Percentiles rank a stretch among this genome's conserved stretches.
phyloP scores from a whole-genome alignment of 352 stramenopile genomes.

The Nothophytophthora sp. region DNA sequence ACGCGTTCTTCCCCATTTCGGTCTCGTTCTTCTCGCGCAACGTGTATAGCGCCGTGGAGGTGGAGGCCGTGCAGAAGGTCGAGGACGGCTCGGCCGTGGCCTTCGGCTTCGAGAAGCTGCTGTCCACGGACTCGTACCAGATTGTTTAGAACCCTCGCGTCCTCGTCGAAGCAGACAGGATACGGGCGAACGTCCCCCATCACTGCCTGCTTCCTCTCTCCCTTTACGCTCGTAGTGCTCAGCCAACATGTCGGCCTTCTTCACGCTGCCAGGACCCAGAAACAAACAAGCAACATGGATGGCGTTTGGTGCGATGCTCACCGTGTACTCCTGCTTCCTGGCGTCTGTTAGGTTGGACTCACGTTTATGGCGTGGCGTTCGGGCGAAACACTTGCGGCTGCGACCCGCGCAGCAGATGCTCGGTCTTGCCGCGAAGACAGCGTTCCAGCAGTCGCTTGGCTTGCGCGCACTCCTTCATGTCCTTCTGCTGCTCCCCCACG shows the following conservation, averaged over 20 bases:
- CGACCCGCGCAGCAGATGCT: slow-evolving; percentile 61
- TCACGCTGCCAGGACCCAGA: slow-evolving; percentile 27
- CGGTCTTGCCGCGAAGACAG: slow-evolving; percentile 66
- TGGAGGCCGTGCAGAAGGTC: slow-evolving; percentile 74
- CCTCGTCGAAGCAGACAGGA: background rate
- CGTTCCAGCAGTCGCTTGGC: slow-evolving; percentile 72
- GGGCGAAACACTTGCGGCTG: slow-evolving; percentile 66
- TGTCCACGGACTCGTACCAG: slow-evolving; percentile 87
- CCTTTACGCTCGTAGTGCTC: too few relatives aligned
- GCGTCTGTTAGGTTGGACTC: slow-evolving; percentile 10
- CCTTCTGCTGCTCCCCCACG: slow-evolving; percentile 32
- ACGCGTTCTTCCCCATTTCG: slow-evolving; percentile 88
- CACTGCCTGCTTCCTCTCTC: slow-evolving; percentile 5
- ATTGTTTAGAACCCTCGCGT: slow-evolving; percentile 70
- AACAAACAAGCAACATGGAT: slow-evolving; percentile 33
- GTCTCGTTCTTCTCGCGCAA: slow-evolving; percentile 89
- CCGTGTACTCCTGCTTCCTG: background rate
- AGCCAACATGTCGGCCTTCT: too few relatives aligned
- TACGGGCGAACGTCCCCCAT: slow-evolving; percentile 2
- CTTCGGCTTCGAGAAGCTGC: slow-evolving; percentile 88
- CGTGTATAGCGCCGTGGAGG: slow-evolving; percentile 85
- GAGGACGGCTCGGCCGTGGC: slow-evolving; percentile 71
- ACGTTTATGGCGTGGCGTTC: slow-evolving; percentile 16
- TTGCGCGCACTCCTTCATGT: slow-evolving; percentile 45
- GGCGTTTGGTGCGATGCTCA: slow-evolving; percentile 21